Base-by-base conservation (phyloP, 495 filamentous ascomycete species). In the Articulospora tetracladia region DNA sequence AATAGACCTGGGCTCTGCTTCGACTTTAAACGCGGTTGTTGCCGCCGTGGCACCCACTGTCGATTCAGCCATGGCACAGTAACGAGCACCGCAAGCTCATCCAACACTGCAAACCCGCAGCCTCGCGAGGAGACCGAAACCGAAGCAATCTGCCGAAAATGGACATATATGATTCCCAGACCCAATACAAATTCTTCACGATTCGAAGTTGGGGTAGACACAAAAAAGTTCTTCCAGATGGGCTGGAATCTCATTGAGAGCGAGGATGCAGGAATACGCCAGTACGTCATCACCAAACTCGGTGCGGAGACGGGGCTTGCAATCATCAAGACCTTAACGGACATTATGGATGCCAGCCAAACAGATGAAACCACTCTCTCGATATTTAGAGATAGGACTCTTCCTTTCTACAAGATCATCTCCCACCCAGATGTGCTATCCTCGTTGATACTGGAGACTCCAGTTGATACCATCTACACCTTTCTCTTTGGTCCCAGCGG, bases 401-500 rank as follows among this genome's bases (percentile, higher is more conserved):
- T 84, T 28, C 78, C 81, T 4, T 84, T 87, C 59, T 69, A 84
- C 39, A 66, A 70, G 53, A 76, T 72, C 19, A 73, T 88, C 48
- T 74, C 81, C 19, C 72, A 83, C 64, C 71, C 73, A 2, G 71
- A 80, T 23, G 75, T 87, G 7, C 62, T 80, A 17, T 69, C 73
- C 7, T 86, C 85, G 0, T 65, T 81, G 27, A 69, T 85, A 1
- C 65, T 86, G 4, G 83, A 87, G 60, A 74, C 72, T 34, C 66
- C 76, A 6, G 73, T 86, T 32, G 79, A 71, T 22, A 84, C 77
- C 1, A 83, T 88, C 30, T 85, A 80, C 67, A 84, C 77, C 55
- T 75, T 77, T 61, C 62, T 88, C 19, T 84, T 74, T 58, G 83
- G 85, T 22, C 63, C 70, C 15, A 66, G 58, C 50, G 83, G 85